phyloP scores from a whole-genome alignment of 2,329 filamentous ascomycete species.

The Didymella lethalis region DNA sequence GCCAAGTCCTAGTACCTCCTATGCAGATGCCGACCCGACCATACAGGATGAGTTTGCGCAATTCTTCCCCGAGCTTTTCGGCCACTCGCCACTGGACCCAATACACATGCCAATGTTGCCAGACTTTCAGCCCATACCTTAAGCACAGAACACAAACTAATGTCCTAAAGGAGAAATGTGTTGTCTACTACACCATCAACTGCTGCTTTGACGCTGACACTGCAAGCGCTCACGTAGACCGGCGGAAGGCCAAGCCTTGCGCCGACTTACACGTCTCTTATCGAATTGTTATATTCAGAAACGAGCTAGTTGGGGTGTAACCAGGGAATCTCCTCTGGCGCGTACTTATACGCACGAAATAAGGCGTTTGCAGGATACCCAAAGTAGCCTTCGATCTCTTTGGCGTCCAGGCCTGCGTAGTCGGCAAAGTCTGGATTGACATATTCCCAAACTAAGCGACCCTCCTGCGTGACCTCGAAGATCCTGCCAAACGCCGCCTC shows the following conservation, averaged over 20 bases:
- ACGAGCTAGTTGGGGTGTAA: not conserved
- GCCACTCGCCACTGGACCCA: not conserved
- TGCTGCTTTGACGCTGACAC: not conserved
- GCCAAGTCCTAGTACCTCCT: not conserved
- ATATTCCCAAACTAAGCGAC: constrained; percentile 56
- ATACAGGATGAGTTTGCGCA: not conserved
- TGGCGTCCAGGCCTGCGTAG: constrained; percentile 46
- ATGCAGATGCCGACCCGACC: not conserved
- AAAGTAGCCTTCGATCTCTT: constrained; percentile 46
- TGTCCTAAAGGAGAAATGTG: not conserved
- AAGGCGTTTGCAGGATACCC: not conserved
- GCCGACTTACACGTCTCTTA: not conserved
- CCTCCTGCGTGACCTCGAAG: constrained; percentile 29
- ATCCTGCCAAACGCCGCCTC: not conserved
- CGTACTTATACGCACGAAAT: not conserved
- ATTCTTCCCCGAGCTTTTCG: not conserved
- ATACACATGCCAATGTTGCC: not conserved
- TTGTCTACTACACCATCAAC: not conserved
- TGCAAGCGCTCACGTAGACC: not conserved
- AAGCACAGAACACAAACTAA: not conserved
- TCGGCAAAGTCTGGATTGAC: constrained; percentile 53
- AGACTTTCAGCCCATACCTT: not conserved
- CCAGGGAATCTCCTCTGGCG: not conserved
- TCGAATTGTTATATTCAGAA: not conserved
- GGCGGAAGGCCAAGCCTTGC: too few relatives aligned